Percentiles rank a stretch among this genome's conserved stretches.
phyloP scores from a whole-genome alignment of 2,329 filamentous ascomycete species.

The Colletotrichum graminicola region DNA sequence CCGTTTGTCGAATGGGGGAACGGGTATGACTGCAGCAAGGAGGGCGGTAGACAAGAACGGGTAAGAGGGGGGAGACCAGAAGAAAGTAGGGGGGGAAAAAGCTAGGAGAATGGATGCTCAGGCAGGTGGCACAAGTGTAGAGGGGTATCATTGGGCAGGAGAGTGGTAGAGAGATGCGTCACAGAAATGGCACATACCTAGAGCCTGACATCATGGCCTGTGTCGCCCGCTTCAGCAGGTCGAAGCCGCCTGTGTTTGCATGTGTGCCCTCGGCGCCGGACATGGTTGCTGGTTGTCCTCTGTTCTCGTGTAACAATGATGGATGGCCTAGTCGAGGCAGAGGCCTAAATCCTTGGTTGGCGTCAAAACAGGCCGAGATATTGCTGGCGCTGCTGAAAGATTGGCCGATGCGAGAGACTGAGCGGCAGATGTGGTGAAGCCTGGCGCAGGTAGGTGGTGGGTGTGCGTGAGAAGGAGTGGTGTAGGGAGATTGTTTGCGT shows the following conservation, averaged over 20 bases:
- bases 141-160: constrained; percentile 11
- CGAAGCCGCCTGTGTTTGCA: constrained; percentile 60
- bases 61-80: too few species aligned
- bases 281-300: constrained; percentile 53
- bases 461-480: constrained; percentile 10
- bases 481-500: constrained; percentile 20
- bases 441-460: constrained; percentile 14
- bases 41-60: not conserved
- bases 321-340: constrained; percentile 42
- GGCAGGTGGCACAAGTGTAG: not conserved
- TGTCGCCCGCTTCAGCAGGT: constrained; percentile 71
- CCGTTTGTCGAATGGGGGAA: not conserved
- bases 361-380: constrained; percentile 41
- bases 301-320: constrained; percentile 22
- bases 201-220: constrained; percentile 70
- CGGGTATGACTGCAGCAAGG: constrained; percentile 2
- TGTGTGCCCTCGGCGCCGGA: constrained; percentile 61
- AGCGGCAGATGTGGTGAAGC: constrained; percentile 13
- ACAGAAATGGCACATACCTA: constrained; percentile 37
- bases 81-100: not conserved
- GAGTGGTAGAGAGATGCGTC: constrained; percentile 44
- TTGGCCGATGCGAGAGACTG: constrained; percentile 15
- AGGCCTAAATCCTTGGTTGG: constrained; percentile 35
- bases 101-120: not conserved
- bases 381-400: constrained; percentile 24